Evolutionary conservation across 1,139 yeast genomes (phyloP).

Genomic region (Debaryomycetaceae sp.): DNA sequence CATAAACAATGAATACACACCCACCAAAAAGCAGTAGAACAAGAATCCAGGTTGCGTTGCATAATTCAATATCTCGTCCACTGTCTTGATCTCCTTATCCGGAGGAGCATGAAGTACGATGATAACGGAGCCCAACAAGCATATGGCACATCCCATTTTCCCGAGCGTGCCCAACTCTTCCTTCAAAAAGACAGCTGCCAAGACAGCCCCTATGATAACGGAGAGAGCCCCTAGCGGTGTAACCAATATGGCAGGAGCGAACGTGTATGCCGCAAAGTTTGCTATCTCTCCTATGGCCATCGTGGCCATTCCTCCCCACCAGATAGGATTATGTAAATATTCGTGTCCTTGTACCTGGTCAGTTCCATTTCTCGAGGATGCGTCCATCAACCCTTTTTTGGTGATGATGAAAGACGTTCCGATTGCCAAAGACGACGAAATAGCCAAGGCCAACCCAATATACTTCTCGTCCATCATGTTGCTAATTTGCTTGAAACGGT

Average conservation of each 20-base stretch:
- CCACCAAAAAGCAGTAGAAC: constrained; percentile 60
- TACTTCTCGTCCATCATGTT: constrained; percentile 70
- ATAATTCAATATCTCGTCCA: constrained; percentile 79
- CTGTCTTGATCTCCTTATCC: constrained; percentile 83
- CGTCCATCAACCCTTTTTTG: constrained; percentile 78
- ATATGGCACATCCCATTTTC: constrained; percentile 92
- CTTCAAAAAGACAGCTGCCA: constrained; percentile 79
- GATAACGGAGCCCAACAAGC: constrained; percentile 85
- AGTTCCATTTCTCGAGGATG: constrained; percentile 61
- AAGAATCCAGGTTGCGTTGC: constrained; percentile 81
- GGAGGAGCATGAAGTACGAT: constrained; percentile 92
- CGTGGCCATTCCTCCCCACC: constrained; percentile 93
- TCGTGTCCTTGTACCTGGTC: constrained; percentile 65
- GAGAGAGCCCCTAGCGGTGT: constrained; percentile 91
- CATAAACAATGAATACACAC: constrained; percentile 69
- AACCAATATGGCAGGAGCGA: constrained; percentile 90
- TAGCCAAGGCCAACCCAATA: constrained; percentile 85
- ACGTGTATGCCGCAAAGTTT: constrained; percentile 91
- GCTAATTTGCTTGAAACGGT: background rate
- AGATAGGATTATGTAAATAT: constrained; percentile 78
- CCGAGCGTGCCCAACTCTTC: constrained; percentile 88
- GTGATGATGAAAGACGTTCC: constrained; percentile 90
- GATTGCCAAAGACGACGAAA: constrained; percentile 83
- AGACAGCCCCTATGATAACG: constrained; percentile 86
- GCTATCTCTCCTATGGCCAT: constrained; percentile 94